These are phyloP conservation scores for Rhododendron kiyosumense DNA, from an alignment of 148 eudicot species.

Conservation along the genomic window DNA sequence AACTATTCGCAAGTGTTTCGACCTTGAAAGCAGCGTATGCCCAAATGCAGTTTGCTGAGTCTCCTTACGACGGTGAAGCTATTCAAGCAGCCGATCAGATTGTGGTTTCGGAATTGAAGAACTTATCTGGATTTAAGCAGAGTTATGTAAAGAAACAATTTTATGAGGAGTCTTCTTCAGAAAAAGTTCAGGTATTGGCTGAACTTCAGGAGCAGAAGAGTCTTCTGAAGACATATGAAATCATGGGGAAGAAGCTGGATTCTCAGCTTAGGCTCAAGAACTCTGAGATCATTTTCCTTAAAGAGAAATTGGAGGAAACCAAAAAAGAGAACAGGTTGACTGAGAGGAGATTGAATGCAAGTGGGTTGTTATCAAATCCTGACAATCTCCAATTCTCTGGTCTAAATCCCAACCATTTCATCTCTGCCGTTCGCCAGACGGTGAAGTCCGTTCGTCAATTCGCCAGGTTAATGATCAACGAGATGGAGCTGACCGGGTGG, in stretches of 20 bases:
- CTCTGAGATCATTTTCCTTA: slow-evolving; percentile 65
- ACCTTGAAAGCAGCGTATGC: slow-evolving; percentile 83
- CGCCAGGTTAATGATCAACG: slow-evolving; percentile 48
- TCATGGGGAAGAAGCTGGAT: slow-evolving; percentile 62
- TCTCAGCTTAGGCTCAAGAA: slow-evolving; percentile 62
- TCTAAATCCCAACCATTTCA: slow-evolving; percentile 59
- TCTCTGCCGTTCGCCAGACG: slow-evolving; percentile 45
- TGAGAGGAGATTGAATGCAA: slow-evolving; percentile 70
- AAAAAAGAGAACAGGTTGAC: slow-evolving; percentile 54
- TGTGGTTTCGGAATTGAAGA: slow-evolving; percentile 64
- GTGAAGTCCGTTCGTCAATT: slow-evolving; percentile 58
- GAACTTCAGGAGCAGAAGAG: slow-evolving; percentile 80
- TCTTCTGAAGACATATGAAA: slow-evolving; percentile 57
- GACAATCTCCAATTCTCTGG: slow-evolving; percentile 57
- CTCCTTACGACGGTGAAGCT: slow-evolving; percentile 74
- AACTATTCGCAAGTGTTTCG: slow-evolving; percentile 70
- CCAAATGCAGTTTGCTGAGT: slow-evolving; percentile 67
- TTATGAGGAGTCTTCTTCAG: slow-evolving; percentile 44
- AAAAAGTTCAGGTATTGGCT: slow-evolving; percentile 38
- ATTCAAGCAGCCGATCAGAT: slow-evolving; percentile 70
- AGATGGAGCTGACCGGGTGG: slow-evolving; percentile 82
- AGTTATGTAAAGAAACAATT: slow-evolving; percentile 60
- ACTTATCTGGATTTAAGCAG: slow-evolving; percentile 63
- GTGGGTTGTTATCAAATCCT: slow-evolving; percentile 49
- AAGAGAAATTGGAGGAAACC: slow-evolving; percentile 62